Evolutionary conservation across 371 early-diverging fungal species (phyloP).

Genomic region (Nematocida ironsii): DNA sequence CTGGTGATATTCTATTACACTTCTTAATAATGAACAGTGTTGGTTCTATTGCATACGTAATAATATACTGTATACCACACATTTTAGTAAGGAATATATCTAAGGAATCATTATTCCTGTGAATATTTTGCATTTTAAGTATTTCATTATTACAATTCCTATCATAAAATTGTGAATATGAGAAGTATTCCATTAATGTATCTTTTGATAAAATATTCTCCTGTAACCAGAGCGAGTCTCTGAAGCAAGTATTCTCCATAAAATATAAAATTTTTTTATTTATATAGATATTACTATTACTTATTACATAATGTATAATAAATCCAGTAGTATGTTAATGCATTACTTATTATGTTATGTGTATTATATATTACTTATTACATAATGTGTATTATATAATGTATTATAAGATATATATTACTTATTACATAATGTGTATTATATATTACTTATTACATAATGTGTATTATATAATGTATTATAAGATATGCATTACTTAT

Average conservation of each 20-base stretch:
- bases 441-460: too few species aligned
- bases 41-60: conserved; percentile 41
- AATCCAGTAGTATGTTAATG: too few species aligned
- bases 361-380: too few species aligned
- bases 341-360: too few species aligned
- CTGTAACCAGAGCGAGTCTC: conserved; percentile 63
- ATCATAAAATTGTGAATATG: conserved; percentile 89
- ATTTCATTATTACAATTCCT: conserved; percentile 85
- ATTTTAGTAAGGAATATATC: conserved; percentile 35
- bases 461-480: too few species aligned
- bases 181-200: conserved; percentile 87
- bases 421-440: too few species aligned
- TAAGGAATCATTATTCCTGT: conserved; percentile 66
- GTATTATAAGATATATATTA: too few species aligned
- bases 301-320: too few species aligned
- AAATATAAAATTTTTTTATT: conserved; percentile 1
- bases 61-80: conserved; percentile 47
- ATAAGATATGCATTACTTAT: too few species aligned
- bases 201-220: conserved; percentile 69
- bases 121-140: conserved; percentile 89
- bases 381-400: too few species aligned
- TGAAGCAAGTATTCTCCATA: conserved; percentile 63
- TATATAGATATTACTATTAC: neutral
- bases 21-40: conserved; percentile 53
- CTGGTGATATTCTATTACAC: conserved; percentile 33